Evolutionary conservation across 345 rosid genomes (phyloP), one percentile per base, ranked within the genome.

Genomic region (Turnera subulata): DNA sequence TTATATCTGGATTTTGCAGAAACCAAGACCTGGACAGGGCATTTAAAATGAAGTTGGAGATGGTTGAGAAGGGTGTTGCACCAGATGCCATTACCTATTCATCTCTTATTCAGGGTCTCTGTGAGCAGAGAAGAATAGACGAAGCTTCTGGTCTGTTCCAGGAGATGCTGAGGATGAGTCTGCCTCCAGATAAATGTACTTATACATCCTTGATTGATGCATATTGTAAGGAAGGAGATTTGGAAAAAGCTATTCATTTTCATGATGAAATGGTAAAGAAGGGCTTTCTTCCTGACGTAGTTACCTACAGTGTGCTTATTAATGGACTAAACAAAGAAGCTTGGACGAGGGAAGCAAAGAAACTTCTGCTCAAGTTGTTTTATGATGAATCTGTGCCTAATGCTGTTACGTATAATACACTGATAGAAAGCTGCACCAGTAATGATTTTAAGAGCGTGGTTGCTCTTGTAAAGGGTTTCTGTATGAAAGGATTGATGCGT

Each of bases 251-350:
- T 43, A 61, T 88, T 58, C 56, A 53, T 44, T 77, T 88, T 73
- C 98, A 88, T 26, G 68, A 88, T 20, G 91, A 85, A 71, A 88
- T 91, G 98, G 76, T 85, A 18, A 69, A 64, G 57, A 85, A 78
- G 58, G 96, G 92, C 4, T 70, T 81, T 52, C 80, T 88, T 32
- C 92, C 98, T 0, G 96, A 91, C 76, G 85, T 76, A 45, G 98
- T 91, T 57, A 91, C 96, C 45, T 91, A 91, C 43, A 84, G 80
- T 1, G 98, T 85, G 56, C 88, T 91, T 58, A 84, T 91, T 2
- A 91, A 91, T 66, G 96, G 98, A 59, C 88, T 91, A 50, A 82
- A 82, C 59, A 88, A 85, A 63, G 91, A 78, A 76, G 77, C 95
- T 65, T 84, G 90, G 53, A 84, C 90, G 35, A 79, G 67, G 70